Evolutionary conservation across 768 basidiomycete genomes (phyloP), one percentile per base, ranked within the genome.

Genomic region (Amanita jacksonii): DNA sequence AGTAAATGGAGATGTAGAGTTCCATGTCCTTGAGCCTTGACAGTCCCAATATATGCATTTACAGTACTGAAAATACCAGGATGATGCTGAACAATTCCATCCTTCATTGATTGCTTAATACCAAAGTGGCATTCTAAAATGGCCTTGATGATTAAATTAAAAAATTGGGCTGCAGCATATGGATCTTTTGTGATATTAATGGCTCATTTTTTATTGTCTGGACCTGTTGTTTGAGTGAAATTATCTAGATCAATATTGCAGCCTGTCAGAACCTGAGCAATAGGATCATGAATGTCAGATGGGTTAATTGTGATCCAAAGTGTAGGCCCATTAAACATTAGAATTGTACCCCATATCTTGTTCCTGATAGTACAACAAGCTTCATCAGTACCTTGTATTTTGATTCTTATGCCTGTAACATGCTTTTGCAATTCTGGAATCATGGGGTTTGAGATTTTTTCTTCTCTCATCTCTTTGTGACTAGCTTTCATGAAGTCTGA

Each of bases 291-390:
- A 0, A 60, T 50, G 45, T 74, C 67, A 0, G 51, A 36, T 0
- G 64, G 66, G 39, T 70, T 73, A 1, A 74, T 57, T 0, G 71
- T 74, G 1, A 66, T 48, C 71, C 72, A 74, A 0, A 73, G 20
- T 1, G 41, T 49, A 0, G 68, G 67, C 1, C 64, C 62, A 12
- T 55, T 55, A 19, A 49, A 50, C 1, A 49, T 16, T 0, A 66
- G 7, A 6, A 12, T 28, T 6, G 27, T 28, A 28, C 27, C 27
- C 27, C 27, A 28, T 6, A 28, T 28, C 12, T 28, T 28, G 6
- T 6, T 6, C 12, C 27, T 28, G 6, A 12, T 12, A 6, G 27
- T 6, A 28, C 6, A 28, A 12, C 27, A 12, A 28, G 27, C 6
- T 28, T 28, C 27, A 28, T 28, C 27, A 6, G 27, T 6, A 6